Conservation (phyloP, 495 filamentous ascomycete genomes). For the Tirmania nivea region DNA sequence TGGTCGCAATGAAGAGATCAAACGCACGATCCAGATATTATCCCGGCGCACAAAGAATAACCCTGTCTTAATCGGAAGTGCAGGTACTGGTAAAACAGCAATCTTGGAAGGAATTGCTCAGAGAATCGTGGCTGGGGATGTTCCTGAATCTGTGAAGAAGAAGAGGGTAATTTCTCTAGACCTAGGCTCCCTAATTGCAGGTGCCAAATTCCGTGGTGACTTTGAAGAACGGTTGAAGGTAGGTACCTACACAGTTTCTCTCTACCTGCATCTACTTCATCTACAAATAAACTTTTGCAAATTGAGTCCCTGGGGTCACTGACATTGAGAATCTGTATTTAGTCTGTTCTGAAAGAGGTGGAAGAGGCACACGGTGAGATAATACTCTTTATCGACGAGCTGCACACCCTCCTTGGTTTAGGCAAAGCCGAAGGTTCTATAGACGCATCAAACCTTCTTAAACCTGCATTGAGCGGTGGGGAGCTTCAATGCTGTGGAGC, state of each 20-base stretch:
- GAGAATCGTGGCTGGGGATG: conserved; percentile 75
- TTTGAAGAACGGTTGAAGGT: conserved; percentile 83
- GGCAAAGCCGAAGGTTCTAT: conserved; percentile 92
- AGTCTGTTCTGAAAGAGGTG: conserved; percentile 65
- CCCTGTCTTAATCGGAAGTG: conserved; percentile 75
- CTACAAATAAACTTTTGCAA: too few species aligned
- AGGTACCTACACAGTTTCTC: background rate
- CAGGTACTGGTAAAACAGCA: conserved; percentile 90
- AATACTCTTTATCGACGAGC: conserved; percentile 88
- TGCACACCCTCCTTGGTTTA: conserved; percentile 76
- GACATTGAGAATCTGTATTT: background rate
- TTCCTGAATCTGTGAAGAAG: conserved; percentile 90
- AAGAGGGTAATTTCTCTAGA: conserved; percentile 76
- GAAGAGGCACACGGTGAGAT: conserved; percentile 70
- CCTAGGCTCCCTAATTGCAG: conserved; percentile 77
- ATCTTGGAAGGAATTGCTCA: conserved; percentile 82
- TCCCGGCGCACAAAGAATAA: conserved; percentile 94
- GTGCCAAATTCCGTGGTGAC: conserved; percentile 85
- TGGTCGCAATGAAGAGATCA: conserved; percentile 73
- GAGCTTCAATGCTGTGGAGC: conserved; percentile 91
- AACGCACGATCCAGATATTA: conserved; percentile 81
- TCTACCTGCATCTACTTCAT: background rate
- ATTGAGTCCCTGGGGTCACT: background rate
- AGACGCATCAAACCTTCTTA: conserved; percentile 85
- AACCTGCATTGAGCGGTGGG: conserved; percentile 77